Percentiles rank a stretch among this genome's conserved stretches.
These are phyloP conservation scores for Pleurozium schreberi DNA, from an alignment of 225 moss, liverwort and hornwort genomes.

Conservation along the genomic window DNA sequence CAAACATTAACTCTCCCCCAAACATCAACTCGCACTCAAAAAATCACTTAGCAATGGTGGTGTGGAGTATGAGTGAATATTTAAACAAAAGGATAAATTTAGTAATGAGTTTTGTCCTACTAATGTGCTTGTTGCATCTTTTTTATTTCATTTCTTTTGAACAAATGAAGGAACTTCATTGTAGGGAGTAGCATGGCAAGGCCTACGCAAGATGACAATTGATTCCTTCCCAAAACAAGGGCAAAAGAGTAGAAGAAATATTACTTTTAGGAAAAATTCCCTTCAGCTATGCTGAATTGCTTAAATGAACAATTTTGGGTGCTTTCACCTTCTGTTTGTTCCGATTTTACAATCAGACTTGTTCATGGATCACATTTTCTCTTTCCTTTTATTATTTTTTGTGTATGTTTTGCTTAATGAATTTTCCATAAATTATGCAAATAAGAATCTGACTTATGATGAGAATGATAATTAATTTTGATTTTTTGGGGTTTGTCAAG, in stretches of 20 bases:
- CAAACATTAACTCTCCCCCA: too few species aligned
- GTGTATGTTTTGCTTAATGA: neutral
- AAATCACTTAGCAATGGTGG: neutral
- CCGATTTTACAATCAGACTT: neutral
- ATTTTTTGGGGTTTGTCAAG: neutral
- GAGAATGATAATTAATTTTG: neutral
- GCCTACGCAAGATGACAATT: neutral
- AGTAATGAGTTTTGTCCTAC: fast-evolving
- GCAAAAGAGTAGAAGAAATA: neutral
- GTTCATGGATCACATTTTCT: neutral
- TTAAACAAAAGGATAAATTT: neutral
- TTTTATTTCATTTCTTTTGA: neutral
- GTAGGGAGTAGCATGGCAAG: neutral
- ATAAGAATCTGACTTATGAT: neutral
- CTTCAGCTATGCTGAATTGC: too few species aligned
- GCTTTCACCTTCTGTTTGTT: too few species aligned
- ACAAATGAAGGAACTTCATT: neutral
- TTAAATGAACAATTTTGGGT: too few species aligned
- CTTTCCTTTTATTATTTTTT: neutral
- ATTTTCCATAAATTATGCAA: neutral
- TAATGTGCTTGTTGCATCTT: neutral
- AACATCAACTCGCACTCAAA: neutral
- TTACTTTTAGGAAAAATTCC: too few species aligned
- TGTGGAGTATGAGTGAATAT: neutral
- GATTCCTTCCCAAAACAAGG: neutral